Evolutionary conservation across 345 rosid genomes (phyloP), one percentile per base, ranked within the genome.

Genomic region (Salix caprea): DNA sequence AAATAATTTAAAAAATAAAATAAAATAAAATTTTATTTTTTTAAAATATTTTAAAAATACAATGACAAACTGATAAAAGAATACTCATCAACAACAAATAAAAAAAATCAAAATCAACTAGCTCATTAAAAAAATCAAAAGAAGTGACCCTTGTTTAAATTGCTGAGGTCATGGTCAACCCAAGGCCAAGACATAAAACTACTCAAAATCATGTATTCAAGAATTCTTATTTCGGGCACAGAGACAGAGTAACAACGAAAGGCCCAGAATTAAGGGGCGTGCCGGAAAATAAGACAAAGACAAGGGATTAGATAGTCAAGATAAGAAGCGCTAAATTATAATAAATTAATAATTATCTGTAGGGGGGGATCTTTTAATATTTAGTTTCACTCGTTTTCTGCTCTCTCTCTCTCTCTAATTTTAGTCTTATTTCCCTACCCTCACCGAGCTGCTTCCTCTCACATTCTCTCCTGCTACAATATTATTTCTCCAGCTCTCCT

Each of bases 341-440:
- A 40, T 68, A 37, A 68, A 40, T 68, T 68, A 68, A 40, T 68
- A 37, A 68, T 68, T 68, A 68, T 68, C 24, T 58, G 64, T 21
- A 40, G 71, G 23, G 58, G 42, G 65, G 7, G 32, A 30, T 46
- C 26, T 61, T 56, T 30, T 23, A 42, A 67, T 72, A 54, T 58
- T 81, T 76, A 71, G 83, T 71, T 37, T 79, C 70, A 83, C 84
- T 85, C 78, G 79, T 71, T 76, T 78, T 83, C 71, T 11, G 4
- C 18, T 26, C 44, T 65, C 36, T 19, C 67, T 2, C 21, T n/a
- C 65, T 13, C 7, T 7, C 1, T n/a, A 14, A 44, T 21, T 50
- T 13, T 8, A 32, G 42, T 52, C 69, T 79, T 18, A 52, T 13
- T n/a, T 23, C 54, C 8, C 67, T 37, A 23, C 46, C 44, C 34